Conservation (phyloP, 768 basidiomycete species). For the Boletales sp. region DNA sequence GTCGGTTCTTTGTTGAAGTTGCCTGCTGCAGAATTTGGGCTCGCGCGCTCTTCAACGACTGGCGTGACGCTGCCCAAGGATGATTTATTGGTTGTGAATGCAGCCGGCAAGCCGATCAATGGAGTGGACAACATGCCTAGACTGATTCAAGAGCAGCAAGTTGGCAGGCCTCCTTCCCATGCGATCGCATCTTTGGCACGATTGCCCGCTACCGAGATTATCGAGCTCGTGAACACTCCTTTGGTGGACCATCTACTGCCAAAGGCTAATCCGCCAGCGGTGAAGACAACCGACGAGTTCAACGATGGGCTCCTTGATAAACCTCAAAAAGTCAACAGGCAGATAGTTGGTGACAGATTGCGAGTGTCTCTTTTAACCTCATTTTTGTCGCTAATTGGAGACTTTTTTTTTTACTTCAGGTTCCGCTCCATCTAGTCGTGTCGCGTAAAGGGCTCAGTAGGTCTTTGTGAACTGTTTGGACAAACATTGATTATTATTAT, state of each 20-base stretch:
- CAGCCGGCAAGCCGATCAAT: too few relatives aligned
- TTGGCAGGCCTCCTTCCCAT: conserved; percentile 26
- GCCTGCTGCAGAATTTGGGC: too few relatives aligned
- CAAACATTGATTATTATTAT: conserved; percentile 1
- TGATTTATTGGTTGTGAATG: too few relatives aligned
- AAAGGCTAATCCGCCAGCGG: conserved; percentile 66
- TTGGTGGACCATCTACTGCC: conserved; percentile 51
- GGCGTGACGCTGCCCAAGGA: too few relatives aligned
- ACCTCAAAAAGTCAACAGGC: conserved; percentile 63
- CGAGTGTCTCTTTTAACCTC: conserved; percentile 30
- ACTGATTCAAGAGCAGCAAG: too few relatives aligned
- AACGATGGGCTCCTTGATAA: conserved; percentile 58
- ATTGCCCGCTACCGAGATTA: conserved; percentile 69
- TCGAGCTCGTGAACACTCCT: conserved; percentile 54
- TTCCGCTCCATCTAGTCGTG: conserved; percentile 67
- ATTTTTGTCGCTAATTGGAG: conserved; percentile 6
- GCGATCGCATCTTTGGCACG: conserved; percentile 70
- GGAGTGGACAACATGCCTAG: too few relatives aligned
- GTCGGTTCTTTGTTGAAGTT: too few relatives aligned
- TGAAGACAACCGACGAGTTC: conserved; percentile 70
- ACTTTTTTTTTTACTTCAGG: conserved; percentile 28
- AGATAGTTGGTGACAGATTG: conserved; percentile 77
- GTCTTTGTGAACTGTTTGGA: conserved; percentile 21
- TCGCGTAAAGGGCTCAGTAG: conserved; percentile 76
- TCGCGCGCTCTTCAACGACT: too few relatives aligned